Percentiles rank a stretch among this genome's conserved stretches.
These are phyloP conservation scores for Taphrina wiesneri DNA, from an alignment of 1,139 yeast genomes.

Conservation along the genomic window DNA sequence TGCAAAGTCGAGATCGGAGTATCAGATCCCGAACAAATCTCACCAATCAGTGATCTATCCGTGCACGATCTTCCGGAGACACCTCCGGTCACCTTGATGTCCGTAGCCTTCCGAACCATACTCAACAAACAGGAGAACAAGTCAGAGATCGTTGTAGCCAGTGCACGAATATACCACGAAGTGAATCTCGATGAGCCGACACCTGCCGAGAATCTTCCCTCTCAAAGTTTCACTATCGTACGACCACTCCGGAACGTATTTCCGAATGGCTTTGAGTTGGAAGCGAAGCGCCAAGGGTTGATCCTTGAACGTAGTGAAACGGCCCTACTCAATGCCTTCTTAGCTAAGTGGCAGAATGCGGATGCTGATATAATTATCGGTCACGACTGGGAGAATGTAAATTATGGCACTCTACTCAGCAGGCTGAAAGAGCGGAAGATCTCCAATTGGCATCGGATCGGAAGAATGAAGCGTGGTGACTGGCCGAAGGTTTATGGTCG, in stretches of 20 bases:
- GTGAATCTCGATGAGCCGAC: constrained; percentile 46
- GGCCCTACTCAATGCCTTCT: constrained; percentile 67
- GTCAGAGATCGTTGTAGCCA: constrained; percentile 85
- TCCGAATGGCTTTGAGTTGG: constrained; percentile 71
- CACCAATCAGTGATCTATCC: constrained; percentile 52
- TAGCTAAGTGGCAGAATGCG: constrained; percentile 65
- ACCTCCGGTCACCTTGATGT: constrained; percentile 70
- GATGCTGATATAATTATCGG: constrained; percentile 94
- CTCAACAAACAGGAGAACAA: constrained; percentile 69
- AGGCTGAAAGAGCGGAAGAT: constrained; percentile 75
- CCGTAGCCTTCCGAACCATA: constrained; percentile 76
- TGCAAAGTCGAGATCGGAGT: constrained; percentile 74
- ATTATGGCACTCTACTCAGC: constrained; percentile 77
- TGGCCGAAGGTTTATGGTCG: constrained; percentile 66
- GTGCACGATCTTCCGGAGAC: constrained; percentile 50
- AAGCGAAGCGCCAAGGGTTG: constrained; percentile 52
- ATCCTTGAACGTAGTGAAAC: constrained; percentile 70
- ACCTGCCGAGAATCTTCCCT: constrained; percentile 45
- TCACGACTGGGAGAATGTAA: constrained; percentile 76
- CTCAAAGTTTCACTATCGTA: constrained; percentile 58
- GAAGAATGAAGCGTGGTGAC: constrained; percentile 65
- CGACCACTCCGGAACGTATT: constrained; percentile 65
- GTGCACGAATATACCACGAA: constrained; percentile 59
- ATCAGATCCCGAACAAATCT: constrained; percentile 53
- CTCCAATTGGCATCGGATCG: constrained; percentile 77